Evolutionary conservation across 169 alveolate species (phyloP), one percentile per base, ranked within the genome.

Genomic region (Eimeria sp.): DNA sequence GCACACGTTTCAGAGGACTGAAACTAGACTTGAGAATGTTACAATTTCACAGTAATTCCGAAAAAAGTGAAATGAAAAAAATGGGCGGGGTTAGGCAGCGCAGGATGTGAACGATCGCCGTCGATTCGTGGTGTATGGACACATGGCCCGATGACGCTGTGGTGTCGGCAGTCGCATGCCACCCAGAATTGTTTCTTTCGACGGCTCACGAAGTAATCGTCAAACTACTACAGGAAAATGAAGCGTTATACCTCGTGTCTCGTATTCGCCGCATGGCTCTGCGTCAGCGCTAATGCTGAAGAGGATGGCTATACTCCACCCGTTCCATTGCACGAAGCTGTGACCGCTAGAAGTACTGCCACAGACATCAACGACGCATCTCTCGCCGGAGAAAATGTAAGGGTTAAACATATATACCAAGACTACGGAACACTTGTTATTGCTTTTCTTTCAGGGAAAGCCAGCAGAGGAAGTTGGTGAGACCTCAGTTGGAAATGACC

Each of bases 301-400:
- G 94, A 87, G 23, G 94, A 87, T 66, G 82, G 66, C 66, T 87
- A 87, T 46, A 43, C 52, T 25, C 94, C 94, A 27, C 94, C 94
- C 52, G 83, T 62, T 9, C 94, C 94, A 25, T 66, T 87, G 82
- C 94, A 62, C 82, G 94, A 87, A 74, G 94, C 94, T 40, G 94
- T 87, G 78, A 87, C 94, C 40, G 49, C 94, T 18, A 87, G 83
- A 40, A 27, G 66, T 43, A 62, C 78, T 25, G 83, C 94, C 18
- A 87, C 94, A 43, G 94, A 87, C 52, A 87, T 87, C 94, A 87
- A 66, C 66, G 94, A 87, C 66, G 62, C 94, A 43, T 87, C 94
- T 1, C 94, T 87, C 30, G 49, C 94, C 30, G 94, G 82, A 40
- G 82, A 56, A 25, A 40, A 56, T 6, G 94, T 87, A 87, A 40